phyloP scores from a whole-genome alignment of 768 basidiomycete species.

The Dacryopinax spathularia region DNA sequence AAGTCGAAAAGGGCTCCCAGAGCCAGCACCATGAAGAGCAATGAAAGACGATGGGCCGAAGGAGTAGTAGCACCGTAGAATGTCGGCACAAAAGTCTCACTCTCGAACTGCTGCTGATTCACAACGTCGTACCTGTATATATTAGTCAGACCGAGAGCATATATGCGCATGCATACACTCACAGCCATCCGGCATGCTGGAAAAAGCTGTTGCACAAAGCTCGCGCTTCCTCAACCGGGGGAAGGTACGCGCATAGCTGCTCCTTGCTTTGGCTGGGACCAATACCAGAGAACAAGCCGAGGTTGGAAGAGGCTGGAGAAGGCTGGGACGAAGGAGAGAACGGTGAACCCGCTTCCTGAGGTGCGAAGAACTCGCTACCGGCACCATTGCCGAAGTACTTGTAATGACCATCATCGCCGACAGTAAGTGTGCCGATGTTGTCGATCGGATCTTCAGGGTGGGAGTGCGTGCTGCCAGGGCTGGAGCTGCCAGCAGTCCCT shows the following conservation, averaged over 20 bases:
- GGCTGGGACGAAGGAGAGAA: not conserved
- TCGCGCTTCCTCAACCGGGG: conserved; percentile 44
- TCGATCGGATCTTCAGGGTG: conserved; percentile 37
- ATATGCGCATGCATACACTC: conserved; percentile 26
- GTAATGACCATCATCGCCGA: conserved; percentile 32
- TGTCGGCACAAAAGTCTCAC: conserved; percentile 45
- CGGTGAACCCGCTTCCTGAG: not conserved
- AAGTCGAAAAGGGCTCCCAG: conserved; percentile 51
- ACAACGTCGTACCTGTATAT: not conserved
- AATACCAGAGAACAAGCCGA: conserved; percentile 37
- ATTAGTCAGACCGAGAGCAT: not conserved
- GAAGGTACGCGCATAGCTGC: conserved; percentile 52
- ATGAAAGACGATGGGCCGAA: conserved; percentile 40
- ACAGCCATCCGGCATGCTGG: conserved; percentile 41
- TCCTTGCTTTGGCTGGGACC: conserved; percentile 39
- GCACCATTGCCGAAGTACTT: conserved; percentile 1
- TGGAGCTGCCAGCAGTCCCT: not conserved
- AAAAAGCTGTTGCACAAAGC: conserved; percentile 51
- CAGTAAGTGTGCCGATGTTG: conserved; percentile 40
- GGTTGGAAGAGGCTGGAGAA: conserved; percentile 19
- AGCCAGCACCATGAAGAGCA: conserved; percentile 53
- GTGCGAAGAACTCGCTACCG: conserved; percentile 1
- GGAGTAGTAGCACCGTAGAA: conserved; percentile 31
- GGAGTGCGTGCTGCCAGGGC: not conserved
- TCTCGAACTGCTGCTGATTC: conserved; percentile 41